Conservation (phyloP, 805 yeast genomes). For the Kodamaea restingae region DNA sequence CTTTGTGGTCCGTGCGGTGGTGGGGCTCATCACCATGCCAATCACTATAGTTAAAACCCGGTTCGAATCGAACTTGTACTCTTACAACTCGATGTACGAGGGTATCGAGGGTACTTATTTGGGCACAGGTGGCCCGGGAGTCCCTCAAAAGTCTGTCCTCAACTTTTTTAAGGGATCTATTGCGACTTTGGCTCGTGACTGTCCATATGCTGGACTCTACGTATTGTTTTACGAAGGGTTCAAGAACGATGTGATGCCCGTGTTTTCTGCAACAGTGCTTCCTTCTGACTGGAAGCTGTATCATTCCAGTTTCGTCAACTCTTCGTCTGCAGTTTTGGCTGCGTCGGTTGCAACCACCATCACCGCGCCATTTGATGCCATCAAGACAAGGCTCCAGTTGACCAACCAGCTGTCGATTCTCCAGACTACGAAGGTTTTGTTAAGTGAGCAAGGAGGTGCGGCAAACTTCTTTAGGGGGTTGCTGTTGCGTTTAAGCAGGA, state of each 20-base stretch:
- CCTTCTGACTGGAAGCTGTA: conserved; percentile 12
- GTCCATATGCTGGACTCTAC: conserved; percentile 94
- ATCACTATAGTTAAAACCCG: conserved; percentile 86
- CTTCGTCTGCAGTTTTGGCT: conserved; percentile 71
- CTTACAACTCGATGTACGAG: conserved; percentile 58
- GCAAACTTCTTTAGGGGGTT: conserved; percentile 76
- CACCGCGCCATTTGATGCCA: conserved; percentile 93
- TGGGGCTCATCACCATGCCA: conserved; percentile 92
- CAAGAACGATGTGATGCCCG: conserved; percentile 54
- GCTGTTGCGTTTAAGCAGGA: conserved; percentile 73
- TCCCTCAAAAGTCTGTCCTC: conserved; percentile 30
- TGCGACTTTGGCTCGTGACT: conserved; percentile 85
- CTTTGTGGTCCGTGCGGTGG: conserved; percentile 69
- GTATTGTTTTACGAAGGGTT: conserved; percentile 78
- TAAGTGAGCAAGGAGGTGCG: conserved; percentile 47
- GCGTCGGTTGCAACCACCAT: conserved; percentile 77
- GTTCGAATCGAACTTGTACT: conserved; percentile 76
- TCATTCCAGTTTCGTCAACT: conserved; percentile 49
- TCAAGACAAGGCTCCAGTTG: conserved; percentile 88
- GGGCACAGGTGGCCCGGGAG: conserved; percentile 14
- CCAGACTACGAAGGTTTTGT: conserved; percentile 35
- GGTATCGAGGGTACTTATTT: conserved; percentile 56
- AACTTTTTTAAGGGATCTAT: conserved; percentile 87
- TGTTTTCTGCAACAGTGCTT: conserved; percentile 5
- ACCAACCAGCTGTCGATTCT: conserved; percentile 41